Evolutionary conservation across 176 grass and related monocot genomes (phyloP).

Genomic region (Canna indica): DNA sequence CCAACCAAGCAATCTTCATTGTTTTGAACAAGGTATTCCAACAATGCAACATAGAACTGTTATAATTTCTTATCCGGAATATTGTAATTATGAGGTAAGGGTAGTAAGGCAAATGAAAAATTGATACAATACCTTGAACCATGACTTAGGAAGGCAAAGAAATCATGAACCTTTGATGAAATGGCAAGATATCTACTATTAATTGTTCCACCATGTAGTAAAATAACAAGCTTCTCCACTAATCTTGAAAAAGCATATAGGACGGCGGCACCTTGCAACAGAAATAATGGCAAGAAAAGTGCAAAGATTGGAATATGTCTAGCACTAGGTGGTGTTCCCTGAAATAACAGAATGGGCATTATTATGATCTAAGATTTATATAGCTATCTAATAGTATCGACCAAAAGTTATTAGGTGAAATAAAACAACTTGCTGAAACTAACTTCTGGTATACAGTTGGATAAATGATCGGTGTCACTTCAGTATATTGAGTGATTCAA

Average conservation of each 20-base stretch:
- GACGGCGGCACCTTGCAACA: constrained; percentile 41
- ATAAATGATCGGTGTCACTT: not conserved
- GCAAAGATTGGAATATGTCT: constrained; percentile 44
- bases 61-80: not conserved
- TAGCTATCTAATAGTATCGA: not conserved
- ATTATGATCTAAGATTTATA: not conserved
- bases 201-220: constrained; percentile 30
- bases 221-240: constrained; percentile 40
- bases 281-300: constrained; percentile 60
- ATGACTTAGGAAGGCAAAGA: constrained; percentile 48
- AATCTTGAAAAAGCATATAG: constrained; percentile 47
- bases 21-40: not conserved
- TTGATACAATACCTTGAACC: constrained; percentile 71
- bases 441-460: not conserved
- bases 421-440: not conserved
- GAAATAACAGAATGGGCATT: constrained; percentile 4
- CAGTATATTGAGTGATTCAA: no score
- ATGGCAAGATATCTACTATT: constrained; percentile 37
- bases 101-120: no score
- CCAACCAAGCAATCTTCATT: constrained; percentile 78
- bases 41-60: not conserved
- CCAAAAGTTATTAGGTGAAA: not conserved
- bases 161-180: constrained; percentile 38
- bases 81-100: not conserved
- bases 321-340: constrained; percentile 59